Percentiles rank a stretch among this genome's conserved stretches.
Evolutionary conservation across 108 stramenopile species (phyloP).

Genomic region (Stephanodiscus triporus): DNA sequence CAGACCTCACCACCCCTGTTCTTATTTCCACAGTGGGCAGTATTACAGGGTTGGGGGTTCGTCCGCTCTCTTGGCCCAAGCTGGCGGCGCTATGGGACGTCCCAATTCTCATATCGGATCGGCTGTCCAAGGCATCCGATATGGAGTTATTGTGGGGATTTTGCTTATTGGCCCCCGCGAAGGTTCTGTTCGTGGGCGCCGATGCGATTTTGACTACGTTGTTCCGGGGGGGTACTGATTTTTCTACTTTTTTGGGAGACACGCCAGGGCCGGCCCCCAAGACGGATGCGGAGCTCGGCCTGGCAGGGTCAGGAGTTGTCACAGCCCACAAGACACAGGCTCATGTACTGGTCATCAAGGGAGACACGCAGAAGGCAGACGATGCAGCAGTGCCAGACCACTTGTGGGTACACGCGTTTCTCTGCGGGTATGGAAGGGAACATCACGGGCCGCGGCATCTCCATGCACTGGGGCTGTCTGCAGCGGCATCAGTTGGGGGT

Average conservation of each 20-base stretch:
- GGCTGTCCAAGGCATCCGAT: neutral
- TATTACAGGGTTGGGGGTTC: too few species aligned
- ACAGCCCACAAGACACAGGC: too few species aligned
- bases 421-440: neutral
- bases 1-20: too few species aligned
- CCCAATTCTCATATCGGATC: neutral
- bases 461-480: too few species aligned
- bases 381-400: too few species aligned
- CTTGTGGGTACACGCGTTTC: constrained; percentile 7
- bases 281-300: too few species aligned
- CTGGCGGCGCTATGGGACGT: constrained; percentile 2
- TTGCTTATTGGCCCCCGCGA: neutral
- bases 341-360: constrained; percentile 3
- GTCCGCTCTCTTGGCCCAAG: too few species aligned
- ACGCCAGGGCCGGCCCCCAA: neutral
- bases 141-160: neutral
- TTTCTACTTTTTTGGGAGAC: too few species aligned
- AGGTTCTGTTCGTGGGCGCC: neutral
- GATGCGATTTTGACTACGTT: neutral
- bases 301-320: too few species aligned
- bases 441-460: neutral
- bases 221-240: constrained; percentile 15
- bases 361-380: constrained; percentile 10
- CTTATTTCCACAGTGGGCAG: too few species aligned
- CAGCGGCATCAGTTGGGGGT: neutral